A percentile compares a stretch with the other conserved stretches of the same genome.
Conservation (phyloP, 1,139 yeast genomes). For the Pichia terricola region DNA sequence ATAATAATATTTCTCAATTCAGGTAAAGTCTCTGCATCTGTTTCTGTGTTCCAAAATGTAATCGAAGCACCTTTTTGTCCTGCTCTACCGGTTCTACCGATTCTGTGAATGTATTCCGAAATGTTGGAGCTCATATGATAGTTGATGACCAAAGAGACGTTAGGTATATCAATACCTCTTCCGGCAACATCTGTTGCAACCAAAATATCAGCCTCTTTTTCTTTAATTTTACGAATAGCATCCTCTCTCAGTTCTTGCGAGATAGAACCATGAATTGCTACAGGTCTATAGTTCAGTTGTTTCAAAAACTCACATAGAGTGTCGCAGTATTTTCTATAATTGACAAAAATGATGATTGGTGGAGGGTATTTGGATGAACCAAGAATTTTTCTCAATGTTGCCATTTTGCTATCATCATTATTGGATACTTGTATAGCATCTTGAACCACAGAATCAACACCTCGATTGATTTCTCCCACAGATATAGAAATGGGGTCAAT, state of each 20-base stretch:
- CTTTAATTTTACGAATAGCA: constrained; percentile 57
- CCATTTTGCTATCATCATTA: constrained; percentile 30
- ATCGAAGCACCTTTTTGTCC: constrained; percentile 70
- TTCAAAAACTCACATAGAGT: constrained; percentile 41
- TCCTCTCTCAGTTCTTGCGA: constrained; percentile 79
- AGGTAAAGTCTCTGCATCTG: constrained; percentile 43
- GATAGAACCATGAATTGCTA: constrained; percentile 77
- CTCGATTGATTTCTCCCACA: constrained; percentile 57
- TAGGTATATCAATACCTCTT: constrained; percentile 86
- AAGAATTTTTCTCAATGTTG: constrained; percentile 29
- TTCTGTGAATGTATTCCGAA: constrained; percentile 84
- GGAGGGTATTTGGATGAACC: constrained; percentile 26
- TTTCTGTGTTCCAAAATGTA: constrained; percentile 50
- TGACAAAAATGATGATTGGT: constrained; percentile 76
- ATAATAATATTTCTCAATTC: constrained; percentile 43
- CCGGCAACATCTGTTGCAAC: constrained; percentile 97
- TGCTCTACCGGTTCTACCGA: constrained; percentile 96
- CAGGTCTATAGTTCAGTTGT: constrained; percentile 38
- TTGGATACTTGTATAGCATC: constrained; percentile 43
- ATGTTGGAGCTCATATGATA: constrained; percentile 71
- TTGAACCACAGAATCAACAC: constrained; percentile 62
- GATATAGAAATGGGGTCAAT: constrained; percentile 52
- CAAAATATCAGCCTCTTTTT: constrained; percentile 52
- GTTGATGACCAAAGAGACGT: constrained; percentile 77
- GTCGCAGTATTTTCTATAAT: constrained; percentile 68